phyloP scores from a whole-genome alignment of 2,329 filamentous ascomycete species.

The Aspergillus pseudoterreus region DNA sequence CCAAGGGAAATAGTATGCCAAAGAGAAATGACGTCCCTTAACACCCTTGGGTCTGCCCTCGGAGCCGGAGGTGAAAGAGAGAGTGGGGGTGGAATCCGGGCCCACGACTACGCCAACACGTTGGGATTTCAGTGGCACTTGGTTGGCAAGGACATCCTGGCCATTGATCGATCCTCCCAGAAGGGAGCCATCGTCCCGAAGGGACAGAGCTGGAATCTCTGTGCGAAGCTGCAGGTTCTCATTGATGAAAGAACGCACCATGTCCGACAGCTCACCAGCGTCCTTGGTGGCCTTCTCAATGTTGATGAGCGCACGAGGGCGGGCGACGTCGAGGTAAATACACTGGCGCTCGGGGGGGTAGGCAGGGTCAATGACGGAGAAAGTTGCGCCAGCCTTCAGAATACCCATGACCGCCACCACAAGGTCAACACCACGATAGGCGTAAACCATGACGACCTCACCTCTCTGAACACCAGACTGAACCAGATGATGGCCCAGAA shows the following conservation, averaged over 20 bases:
- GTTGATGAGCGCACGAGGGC: slow-evolving; percentile 66
- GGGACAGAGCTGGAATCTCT: slow-evolving; percentile 67
- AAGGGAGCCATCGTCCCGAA: slow-evolving; percentile 68
- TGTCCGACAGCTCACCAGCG: slow-evolving; percentile 58
- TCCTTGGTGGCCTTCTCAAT: slow-evolving; percentile 71
- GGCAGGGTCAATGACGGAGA: slow-evolving; percentile 68
- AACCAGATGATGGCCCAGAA: slow-evolving; percentile 73
- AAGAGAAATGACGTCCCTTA: slow-evolving; percentile 76
- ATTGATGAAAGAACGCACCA: slow-evolving; percentile 65
- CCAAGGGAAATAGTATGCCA: slow-evolving; percentile 87
- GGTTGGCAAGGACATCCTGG: slow-evolving; percentile 62
- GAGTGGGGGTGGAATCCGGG: slow-evolving; percentile 75
- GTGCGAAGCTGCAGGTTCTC: slow-evolving; percentile 69
- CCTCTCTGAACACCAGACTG: slow-evolving; percentile 69
- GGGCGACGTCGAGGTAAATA: slow-evolving; percentile 77
- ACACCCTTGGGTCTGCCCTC: slow-evolving; percentile 86
- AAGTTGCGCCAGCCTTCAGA: slow-evolving; percentile 56
- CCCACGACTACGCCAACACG: slow-evolving; percentile 74
- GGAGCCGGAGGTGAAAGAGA: slow-evolving; percentile 68
- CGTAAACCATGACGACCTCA: slow-evolving; percentile 92
- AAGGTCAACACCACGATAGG: slow-evolving; percentile 74
- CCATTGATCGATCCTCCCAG: slow-evolving; percentile 65
- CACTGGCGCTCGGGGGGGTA: slow-evolving; percentile 79
- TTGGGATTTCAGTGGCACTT: slow-evolving; percentile 51
- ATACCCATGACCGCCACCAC: slow-evolving; percentile 78